Conservation (phyloP, 2,329 filamentous ascomycete genomes). For the Epichloe sylvatica region DNA sequence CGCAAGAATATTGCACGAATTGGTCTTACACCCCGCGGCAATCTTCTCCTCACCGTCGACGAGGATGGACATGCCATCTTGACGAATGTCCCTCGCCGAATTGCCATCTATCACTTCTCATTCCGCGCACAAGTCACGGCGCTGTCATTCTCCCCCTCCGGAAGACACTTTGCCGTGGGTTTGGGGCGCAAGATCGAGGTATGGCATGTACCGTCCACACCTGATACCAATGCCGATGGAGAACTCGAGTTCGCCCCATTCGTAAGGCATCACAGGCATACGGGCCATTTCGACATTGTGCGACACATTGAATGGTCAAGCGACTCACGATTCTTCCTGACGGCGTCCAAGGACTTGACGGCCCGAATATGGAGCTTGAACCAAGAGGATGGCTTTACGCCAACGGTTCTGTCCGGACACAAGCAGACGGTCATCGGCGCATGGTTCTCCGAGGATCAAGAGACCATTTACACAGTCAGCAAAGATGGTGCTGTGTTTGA, state of each 20-base stretch:
- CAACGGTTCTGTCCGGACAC: constrained; percentile 82
- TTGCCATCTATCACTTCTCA: constrained; percentile 89
- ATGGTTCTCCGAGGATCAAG: constrained; percentile 93
- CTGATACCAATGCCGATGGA: constrained; percentile 62
- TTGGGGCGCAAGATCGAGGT: constrained; percentile 81
- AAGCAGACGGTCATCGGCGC: constrained; percentile 81
- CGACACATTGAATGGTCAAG: constrained; percentile 86
- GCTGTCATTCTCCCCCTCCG: constrained; percentile 81
- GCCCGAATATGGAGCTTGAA: constrained; percentile 90
- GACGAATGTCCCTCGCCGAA: constrained; percentile 74
- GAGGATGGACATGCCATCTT: constrained; percentile 89
- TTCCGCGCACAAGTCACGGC: constrained; percentile 73
- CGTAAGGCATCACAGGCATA: constrained; percentile 71
- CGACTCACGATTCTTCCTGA: constrained; percentile 92
- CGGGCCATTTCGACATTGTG: constrained; percentile 78
- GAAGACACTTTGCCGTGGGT: constrained; percentile 78
- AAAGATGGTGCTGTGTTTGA: constrained; percentile 94
- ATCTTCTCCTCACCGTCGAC: constrained; percentile 84
- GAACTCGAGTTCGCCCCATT: constrained; percentile 93
- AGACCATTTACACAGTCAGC: constrained; percentile 90
- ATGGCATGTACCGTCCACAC: constrained; percentile 89
- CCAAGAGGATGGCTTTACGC: constrained; percentile 72
- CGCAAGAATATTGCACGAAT: constrained; percentile 84
- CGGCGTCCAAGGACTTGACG: constrained; percentile 80
- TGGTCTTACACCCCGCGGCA: constrained; percentile 78